Base-by-base conservation (phyloP, 257 asterid species). In the Fraxinus americana region DNA sequence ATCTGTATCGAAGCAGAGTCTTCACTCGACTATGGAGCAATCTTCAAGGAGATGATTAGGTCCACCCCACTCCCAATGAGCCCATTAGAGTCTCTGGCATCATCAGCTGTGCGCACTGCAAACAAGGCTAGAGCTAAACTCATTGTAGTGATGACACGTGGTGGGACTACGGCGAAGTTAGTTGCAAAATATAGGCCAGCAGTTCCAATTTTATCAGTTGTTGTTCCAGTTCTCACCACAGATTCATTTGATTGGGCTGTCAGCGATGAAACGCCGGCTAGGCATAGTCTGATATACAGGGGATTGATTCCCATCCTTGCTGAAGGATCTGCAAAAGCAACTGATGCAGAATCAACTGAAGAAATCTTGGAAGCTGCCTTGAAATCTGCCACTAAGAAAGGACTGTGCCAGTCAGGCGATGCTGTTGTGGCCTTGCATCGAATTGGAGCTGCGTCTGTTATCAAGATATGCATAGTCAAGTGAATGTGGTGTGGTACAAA, bases 111-210 rank as follows among this genome's bases (percentile, higher is more conserved):
- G 4, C 89, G 96, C 9, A 87, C 94, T 0, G 97, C 98, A 0
- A 86, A 90, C 88, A 90, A 90, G 71, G 92, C 97, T 6, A 68
- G 17, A 61, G 96, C 98, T 0, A 89, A 85, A 61, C 96, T 93
- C 61, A 93, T 93, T 72, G 93, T 93, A 0, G 98, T 93, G 81
- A 63, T 93, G 85, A 93, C 98, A 32, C 94, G 97, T 6, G 98
- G 97, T 1, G 98, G 98, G 78, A 84, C 89, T 0, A 93, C 98
- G 0, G 97, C 98, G n/a, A 93, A 89, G 85, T 52, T 93, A 72
- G 98, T 91, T 7, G 97, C 97, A 45, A 93, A 93, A 90, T 93
- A 93, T 19, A 72, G 98, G 65, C 98, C 97, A 0, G 94, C 94
- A 0, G 98, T 93, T 38, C 98, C 98, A 3, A 87, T 93, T 73